Evolutionary conservation across 192 early-diverging fungal species (phyloP), one percentile per base, ranked within the genome.

Genomic region (Backusella mclennaniae): DNA sequence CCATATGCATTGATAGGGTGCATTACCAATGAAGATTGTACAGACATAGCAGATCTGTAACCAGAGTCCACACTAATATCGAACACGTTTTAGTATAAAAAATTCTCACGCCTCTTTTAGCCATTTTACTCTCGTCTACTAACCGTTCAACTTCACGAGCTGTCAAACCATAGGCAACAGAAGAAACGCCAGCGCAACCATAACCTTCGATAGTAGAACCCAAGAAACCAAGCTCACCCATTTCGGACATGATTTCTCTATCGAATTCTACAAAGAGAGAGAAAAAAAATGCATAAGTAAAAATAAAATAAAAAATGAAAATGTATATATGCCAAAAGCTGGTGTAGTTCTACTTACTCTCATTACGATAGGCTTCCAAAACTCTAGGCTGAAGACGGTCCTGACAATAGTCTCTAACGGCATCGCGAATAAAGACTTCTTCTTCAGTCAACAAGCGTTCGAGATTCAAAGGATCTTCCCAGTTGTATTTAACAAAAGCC

Each of bases 21-120:
- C 97, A 99, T 99, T 26, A 99, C 97, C 53, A 99, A 84, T n/a
- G 96, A 97, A 11, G 95, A 97, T 86, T 98, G 97, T 71, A 99
- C 97, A 82, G 92, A 94, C 97, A 99, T 98, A 26, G 96, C 96
- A 56, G 95, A 96, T 66, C 97, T 91, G 83, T 98, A 99, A n/a
- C 96, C 96, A 56, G 92, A 93, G 79, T 98, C 97, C 35, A 99
- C 91, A 79, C 91, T 93, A 49, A 72, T 41, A 36, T 79, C 35
- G 26, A 23, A 79, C 35, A 69, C 29, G 21, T 33, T 67, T 31
- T 26, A n/a, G 41, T 67, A 35, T 6, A 67, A 44, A 29, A 66
- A 15, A 21, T 67, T 66, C 26, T 66, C 35, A 39, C 41, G 44
- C 66, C 42, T 21, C 15, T 3, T 67, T 52, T 36, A 53, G 46